phyloP scores from a whole-genome alignment of 1,139 yeast species.

The Magnusiomyces tetraspermus region DNA sequence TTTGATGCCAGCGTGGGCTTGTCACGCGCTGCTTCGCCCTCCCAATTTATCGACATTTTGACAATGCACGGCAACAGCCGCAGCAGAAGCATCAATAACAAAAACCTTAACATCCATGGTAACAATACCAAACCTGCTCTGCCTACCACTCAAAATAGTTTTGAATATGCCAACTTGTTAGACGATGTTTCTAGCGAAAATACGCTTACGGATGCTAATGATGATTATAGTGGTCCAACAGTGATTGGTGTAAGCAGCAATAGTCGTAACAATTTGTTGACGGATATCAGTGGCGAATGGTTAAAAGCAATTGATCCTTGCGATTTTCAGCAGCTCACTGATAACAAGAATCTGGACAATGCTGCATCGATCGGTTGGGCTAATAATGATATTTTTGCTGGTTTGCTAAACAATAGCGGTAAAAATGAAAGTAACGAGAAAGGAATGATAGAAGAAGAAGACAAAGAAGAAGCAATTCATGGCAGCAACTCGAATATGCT shows the following conservation, averaged over 20 bases:
- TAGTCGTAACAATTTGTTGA: slow-evolving; percentile 8
- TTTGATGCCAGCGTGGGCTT: neutral
- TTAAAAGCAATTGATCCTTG: slow-evolving; percentile 12
- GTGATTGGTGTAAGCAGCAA: slow-evolving; percentile 6
- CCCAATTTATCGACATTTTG: slow-evolving; percentile 10
- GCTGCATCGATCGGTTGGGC: neutral
- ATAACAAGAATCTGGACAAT: neutral
- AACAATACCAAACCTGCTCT: neutral
- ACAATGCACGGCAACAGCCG: slow-evolving; percentile 2
- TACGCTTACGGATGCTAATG: neutral
- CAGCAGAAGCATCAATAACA: too few species aligned
- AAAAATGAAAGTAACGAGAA: neutral
- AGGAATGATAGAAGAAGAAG: neutral
- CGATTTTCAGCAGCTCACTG: slow-evolving; percentile 10
- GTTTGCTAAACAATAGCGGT: neutral
- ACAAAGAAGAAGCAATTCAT: neutral
- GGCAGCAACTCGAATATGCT: neutral
- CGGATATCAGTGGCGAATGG: slow-evolving; percentile 16
- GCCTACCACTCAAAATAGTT: neutral
- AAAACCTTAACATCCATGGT: neutral
- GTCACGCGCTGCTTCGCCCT: slow-evolving; percentile 9
- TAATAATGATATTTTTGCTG: neutral
- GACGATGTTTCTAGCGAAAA: neutral
- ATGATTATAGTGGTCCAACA: neutral
- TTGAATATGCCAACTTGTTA: neutral